Conservation (phyloP, 371 early-diverging fungal species). For the Rhizomucor pusillus region DNA sequence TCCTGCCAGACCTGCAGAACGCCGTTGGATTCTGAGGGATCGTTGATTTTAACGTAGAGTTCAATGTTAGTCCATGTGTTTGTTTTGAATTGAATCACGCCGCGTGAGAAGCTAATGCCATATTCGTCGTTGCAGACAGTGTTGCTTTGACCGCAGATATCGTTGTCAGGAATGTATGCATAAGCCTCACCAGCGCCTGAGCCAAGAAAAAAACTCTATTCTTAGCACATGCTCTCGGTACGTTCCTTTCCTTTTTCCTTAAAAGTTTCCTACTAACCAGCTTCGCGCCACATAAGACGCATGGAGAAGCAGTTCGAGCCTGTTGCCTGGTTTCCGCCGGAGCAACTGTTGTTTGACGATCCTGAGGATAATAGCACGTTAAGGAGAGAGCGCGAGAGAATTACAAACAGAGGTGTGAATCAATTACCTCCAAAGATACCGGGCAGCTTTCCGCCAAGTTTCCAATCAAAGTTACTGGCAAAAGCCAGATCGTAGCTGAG, state of each 20-base stretch:
- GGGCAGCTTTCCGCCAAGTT: constrained; percentile 56
- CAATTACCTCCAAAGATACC: constrained; percentile 49
- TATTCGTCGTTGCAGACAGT: constrained; percentile 46
- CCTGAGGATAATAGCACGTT: constrained; percentile 13
- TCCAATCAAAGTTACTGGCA: constrained; percentile 52
- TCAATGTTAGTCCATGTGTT: constrained; percentile 43
- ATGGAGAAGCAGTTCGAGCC: constrained; percentile 45
- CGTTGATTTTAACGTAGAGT: constrained; percentile 43
- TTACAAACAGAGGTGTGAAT: no score
- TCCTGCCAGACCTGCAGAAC: constrained; percentile 44
- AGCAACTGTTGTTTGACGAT: constrained; percentile 39
- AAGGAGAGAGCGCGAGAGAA: neutral
- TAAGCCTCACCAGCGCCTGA: constrained; percentile 39
- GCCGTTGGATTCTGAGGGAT: constrained; percentile 38
- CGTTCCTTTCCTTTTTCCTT: neutral
- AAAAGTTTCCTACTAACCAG: constrained; percentile 29
- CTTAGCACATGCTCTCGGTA: neutral
- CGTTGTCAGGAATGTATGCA: constrained; percentile 44
- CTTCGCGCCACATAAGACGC: constrained; percentile 53
- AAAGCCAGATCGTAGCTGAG: constrained; percentile 57
- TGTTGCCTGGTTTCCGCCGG: constrained; percentile 43
- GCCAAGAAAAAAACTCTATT: neutral
- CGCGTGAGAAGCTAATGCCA: constrained; percentile 52
- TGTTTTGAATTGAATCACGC: constrained; percentile 36
- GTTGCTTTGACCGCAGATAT: constrained; percentile 26